phyloP scores from a whole-genome alignment of 1,284 basidiomycete species.

The Polyporus tsugae region DNA sequence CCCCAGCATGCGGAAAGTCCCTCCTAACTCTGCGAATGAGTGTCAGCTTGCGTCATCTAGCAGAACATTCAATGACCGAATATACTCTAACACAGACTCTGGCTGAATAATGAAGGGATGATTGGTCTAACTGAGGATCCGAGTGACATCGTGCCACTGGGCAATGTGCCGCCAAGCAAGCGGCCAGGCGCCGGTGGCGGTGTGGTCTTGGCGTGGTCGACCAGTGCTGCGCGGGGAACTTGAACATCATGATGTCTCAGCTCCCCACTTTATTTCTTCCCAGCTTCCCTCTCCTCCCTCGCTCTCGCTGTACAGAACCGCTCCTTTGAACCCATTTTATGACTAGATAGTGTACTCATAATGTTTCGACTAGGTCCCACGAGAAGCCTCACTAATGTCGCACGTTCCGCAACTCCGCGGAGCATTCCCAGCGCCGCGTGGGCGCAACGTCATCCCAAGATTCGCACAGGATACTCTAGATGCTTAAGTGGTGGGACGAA shows the following conservation, averaged over 20 bases:
- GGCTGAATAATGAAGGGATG: too few species aligned
- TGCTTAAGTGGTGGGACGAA: neutral
- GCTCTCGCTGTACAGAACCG: conserved; percentile 6
- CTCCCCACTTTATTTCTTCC: neutral
- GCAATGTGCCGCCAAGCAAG: too few species aligned
- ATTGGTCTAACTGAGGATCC: too few species aligned
- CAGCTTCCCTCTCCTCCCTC: neutral
- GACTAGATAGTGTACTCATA: neutral
- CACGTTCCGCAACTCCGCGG: neutral
- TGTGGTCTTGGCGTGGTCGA: neutral
- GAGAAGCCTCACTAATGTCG: neutral
- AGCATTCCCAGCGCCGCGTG: conserved; percentile 6
- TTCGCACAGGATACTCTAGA: neutral
- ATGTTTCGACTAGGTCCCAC: neutral
- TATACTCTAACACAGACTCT: too few species aligned
- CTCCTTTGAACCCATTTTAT: neutral
- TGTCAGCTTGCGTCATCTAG: too few species aligned
- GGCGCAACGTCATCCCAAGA: conserved; percentile 6
- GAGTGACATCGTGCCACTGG: too few species aligned
- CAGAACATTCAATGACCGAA: too few species aligned
- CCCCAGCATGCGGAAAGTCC: too few species aligned
- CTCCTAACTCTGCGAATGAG: too few species aligned
- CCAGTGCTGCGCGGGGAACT: neutral
- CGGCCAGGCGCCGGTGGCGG: neutral
- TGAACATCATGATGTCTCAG: neutral